Percentiles rank a stretch among this genome's conserved stretches.
Evolutionary conservation across 257 asterid species (phyloP).

Genomic region (Gentiana dahurica): DNA sequence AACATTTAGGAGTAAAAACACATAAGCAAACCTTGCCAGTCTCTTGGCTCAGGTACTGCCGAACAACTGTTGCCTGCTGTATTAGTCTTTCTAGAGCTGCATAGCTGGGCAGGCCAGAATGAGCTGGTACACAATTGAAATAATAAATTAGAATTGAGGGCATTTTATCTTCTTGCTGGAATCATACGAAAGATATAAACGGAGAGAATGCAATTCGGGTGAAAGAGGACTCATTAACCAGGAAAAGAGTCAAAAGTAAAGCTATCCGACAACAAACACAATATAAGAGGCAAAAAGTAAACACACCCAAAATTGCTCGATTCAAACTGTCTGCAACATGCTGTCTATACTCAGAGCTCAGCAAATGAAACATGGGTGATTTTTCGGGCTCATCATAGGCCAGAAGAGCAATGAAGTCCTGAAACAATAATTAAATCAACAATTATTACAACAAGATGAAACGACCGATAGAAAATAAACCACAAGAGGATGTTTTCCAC

Average conservation of each 20-base stretch:
- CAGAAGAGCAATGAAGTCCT: conserved; percentile 84
- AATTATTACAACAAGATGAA: conserved; percentile 5
- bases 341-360: conserved; percentile 67
- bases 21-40: conserved; percentile 56
- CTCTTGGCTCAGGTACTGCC: conserved; percentile 67
- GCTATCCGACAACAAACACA: background rate
- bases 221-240: background rate
- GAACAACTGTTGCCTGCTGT: conserved; percentile 72
- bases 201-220: background rate
- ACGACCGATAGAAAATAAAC: conserved; percentile 5
- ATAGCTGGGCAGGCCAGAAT: conserved; percentile 54
- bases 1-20: conserved; percentile 10
- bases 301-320: conserved; percentile 74
- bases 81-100: conserved; percentile 71
- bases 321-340: conserved; percentile 79
- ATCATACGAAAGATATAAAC: background rate
- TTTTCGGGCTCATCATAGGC: conserved; percentile 92
- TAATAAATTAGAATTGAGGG: conserved; percentile 2
- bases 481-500: background rate
- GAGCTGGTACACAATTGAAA: conserved; percentile 37
- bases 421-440: conserved; percentile 11
- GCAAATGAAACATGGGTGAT: conserved; percentile 84
- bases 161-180: background rate
- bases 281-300: background rate
- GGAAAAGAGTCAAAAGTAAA: background rate